Percentiles rank a stretch among this genome's conserved stretches.
Conservation (phyloP, 2,329 filamentous ascomycete genomes). For the Davidsoniella australis region DNA sequence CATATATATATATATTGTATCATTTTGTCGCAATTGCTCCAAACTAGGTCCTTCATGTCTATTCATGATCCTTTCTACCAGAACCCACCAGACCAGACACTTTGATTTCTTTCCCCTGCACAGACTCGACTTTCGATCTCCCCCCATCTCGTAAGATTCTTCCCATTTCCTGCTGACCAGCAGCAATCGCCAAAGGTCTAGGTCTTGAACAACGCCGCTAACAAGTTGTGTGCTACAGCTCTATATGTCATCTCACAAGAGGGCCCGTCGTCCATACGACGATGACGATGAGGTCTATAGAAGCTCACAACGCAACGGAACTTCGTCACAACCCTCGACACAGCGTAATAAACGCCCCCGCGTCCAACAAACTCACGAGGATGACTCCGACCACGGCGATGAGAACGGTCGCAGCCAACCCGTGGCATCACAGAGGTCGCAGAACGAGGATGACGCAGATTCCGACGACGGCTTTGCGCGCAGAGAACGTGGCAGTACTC, state of each 20-base stretch:
- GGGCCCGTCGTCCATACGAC: background rate
- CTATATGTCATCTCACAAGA: no score
- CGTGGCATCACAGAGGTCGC: background rate
- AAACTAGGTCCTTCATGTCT: background rate
- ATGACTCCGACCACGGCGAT: background rate
- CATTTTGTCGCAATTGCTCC: no score
- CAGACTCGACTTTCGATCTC: no score
- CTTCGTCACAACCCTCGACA: background rate
- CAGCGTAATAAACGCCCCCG: background rate
- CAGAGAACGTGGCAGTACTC: slow-evolving; percentile 20
- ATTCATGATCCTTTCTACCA: no score
- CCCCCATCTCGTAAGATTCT: no score
- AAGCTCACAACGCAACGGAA: background rate
- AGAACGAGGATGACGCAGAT: slow-evolving; percentile 11
- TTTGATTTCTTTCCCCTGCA: no score
- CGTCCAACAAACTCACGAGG: background rate
- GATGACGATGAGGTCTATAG: slow-evolving; percentile 12
- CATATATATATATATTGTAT: no score
- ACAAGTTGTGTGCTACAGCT: no score
- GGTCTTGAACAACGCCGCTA: no score
- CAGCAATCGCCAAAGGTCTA: no score
- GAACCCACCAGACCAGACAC: no score
- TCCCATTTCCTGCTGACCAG: no score
- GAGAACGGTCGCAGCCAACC: background rate
- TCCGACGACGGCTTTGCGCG: slow-evolving; percentile 19